These are phyloP conservation scores for Populus deltoides DNA, from an alignment of 345 rosid genomes.

Conservation along the genomic window DNA sequence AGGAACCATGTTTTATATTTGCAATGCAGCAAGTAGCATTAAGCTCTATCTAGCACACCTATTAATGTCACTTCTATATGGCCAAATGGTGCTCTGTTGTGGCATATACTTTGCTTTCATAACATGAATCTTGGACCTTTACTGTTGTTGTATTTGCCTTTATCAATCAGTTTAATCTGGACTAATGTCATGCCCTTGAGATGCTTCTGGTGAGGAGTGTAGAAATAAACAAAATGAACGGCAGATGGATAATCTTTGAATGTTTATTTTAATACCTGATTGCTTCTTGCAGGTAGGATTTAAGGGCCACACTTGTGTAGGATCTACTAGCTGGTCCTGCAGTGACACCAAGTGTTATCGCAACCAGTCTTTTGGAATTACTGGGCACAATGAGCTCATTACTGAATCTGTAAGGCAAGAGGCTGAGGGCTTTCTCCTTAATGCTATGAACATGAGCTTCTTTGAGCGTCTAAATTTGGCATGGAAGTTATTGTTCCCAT, in stretches of 20 bases:
- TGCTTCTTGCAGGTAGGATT: background rate
- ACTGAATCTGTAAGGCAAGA: slow-evolving; percentile 52
- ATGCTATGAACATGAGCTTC: slow-evolving; percentile 74
- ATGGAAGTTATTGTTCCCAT: slow-evolving; percentile 90
- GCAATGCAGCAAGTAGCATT: no score
- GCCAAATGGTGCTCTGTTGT: no score
- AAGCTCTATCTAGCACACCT: no score
- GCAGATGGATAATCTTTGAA: background rate
- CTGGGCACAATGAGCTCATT: slow-evolving; percentile 50
- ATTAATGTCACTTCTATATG: no score
- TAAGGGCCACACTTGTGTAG: background rate
- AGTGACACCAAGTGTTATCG: no score
- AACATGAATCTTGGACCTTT: no score
- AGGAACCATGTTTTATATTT: no score
- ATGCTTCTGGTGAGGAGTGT: background rate
- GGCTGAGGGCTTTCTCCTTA: slow-evolving; percentile 64
- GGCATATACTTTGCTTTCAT: no score
- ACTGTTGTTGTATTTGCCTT: no score
- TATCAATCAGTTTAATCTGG: background rate
- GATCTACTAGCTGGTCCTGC: background rate
- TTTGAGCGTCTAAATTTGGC: slow-evolving; percentile 80
- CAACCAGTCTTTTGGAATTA: slow-evolving; percentile 33
- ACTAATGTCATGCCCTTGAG: background rate
- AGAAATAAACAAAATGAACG: background rate
- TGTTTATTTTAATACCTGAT: background rate